Evolutionary conservation across 2,329 filamentous ascomycete genomes (phyloP).

Genomic region (Clonostachys chloroleuca): DNA sequence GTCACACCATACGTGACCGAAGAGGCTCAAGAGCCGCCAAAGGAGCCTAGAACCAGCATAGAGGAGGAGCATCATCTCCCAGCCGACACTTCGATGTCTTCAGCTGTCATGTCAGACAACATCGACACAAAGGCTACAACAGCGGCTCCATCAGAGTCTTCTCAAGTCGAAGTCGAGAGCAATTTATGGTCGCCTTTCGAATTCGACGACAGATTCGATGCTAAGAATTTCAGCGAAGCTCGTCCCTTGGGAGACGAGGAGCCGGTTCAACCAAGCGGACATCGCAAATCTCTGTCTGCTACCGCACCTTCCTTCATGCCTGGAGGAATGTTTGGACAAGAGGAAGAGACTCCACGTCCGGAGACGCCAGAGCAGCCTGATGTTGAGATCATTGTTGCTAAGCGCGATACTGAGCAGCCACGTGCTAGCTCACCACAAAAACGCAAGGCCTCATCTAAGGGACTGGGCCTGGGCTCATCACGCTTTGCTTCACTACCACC

Average conservation of each 20-base stretch:
- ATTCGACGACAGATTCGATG: slow-evolving; percentile 43
- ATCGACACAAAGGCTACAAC: slow-evolving; percentile 48
- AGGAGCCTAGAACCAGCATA: slow-evolving; percentile 9
- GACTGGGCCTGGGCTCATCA: slow-evolving; percentile 32
- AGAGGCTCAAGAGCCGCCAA: slow-evolving; percentile 8
- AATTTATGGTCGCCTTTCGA: slow-evolving; percentile 53
- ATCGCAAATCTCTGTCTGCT: slow-evolving; percentile 61
- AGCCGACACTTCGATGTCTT: slow-evolving; percentile 49
- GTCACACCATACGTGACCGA: neutral
- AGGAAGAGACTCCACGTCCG: slow-evolving; percentile 7
- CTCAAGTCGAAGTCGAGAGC: slow-evolving; percentile 40
- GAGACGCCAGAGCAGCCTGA: slow-evolving; percentile 5
- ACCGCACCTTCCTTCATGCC: slow-evolving; percentile 66
- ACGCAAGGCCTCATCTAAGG: slow-evolving; percentile 23
- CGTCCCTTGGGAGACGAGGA: slow-evolving; percentile 40
- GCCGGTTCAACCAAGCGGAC: slow-evolving; percentile 8
- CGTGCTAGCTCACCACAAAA: slow-evolving; percentile 8
- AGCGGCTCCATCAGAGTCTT: slow-evolving; percentile 47
- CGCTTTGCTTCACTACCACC: slow-evolving; percentile 41
- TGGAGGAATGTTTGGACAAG: slow-evolving; percentile 21
- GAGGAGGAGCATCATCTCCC: slow-evolving; percentile 36
- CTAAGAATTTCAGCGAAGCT: slow-evolving; percentile 46
- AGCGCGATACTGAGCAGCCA: neutral
- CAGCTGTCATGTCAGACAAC: slow-evolving; percentile 46
- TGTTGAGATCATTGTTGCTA: neutral